Percentiles rank a stretch among this genome's conserved stretches.
phyloP scores from a whole-genome alignment of 169 alveolate genomes.

The Toxoplasma gondii region DNA sequence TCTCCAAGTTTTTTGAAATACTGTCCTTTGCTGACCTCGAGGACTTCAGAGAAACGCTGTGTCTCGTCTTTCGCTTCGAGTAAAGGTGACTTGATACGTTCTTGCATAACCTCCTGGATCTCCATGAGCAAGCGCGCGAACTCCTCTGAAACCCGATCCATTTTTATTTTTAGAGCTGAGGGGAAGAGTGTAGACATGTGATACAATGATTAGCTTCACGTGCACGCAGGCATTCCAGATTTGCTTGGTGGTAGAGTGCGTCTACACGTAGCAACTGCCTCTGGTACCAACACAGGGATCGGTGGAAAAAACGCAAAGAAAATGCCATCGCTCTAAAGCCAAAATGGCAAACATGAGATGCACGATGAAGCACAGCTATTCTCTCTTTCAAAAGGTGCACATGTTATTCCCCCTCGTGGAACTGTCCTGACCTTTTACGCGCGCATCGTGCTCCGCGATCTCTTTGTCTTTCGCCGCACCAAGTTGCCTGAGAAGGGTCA shows the following conservation, averaged over 20 bases:
- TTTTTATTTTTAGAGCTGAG: neutral
- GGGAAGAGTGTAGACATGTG: neutral
- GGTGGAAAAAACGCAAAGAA: no score
- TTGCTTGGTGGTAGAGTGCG: no score
- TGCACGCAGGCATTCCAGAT: no score
- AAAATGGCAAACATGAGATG: no score
- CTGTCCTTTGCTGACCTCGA: slow-evolving; percentile 24
- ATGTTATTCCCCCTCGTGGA: no score
- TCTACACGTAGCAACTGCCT: no score
- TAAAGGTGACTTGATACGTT: slow-evolving; percentile 14
- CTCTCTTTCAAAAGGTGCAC: no score
- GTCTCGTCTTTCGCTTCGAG: neutral
- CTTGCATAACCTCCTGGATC: slow-evolving; percentile 9
- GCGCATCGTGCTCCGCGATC: neutral
- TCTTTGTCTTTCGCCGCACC: slow-evolving; percentile 22
- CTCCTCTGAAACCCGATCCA: slow-evolving; percentile 34
- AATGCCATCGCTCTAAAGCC: no score
- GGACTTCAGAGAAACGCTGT: slow-evolving; percentile 10
- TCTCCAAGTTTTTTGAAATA: slow-evolving; percentile 12
- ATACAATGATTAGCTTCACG: no score
- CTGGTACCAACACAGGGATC: no score
- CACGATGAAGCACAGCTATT: no score
- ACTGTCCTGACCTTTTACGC: neutral
- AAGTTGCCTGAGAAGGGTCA: neutral
- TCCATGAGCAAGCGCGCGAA: slow-evolving; percentile 7